phyloP scores from a whole-genome alignment of 2,329 filamentous ascomycete genomes.

The Colletotrichum lini region DNA sequence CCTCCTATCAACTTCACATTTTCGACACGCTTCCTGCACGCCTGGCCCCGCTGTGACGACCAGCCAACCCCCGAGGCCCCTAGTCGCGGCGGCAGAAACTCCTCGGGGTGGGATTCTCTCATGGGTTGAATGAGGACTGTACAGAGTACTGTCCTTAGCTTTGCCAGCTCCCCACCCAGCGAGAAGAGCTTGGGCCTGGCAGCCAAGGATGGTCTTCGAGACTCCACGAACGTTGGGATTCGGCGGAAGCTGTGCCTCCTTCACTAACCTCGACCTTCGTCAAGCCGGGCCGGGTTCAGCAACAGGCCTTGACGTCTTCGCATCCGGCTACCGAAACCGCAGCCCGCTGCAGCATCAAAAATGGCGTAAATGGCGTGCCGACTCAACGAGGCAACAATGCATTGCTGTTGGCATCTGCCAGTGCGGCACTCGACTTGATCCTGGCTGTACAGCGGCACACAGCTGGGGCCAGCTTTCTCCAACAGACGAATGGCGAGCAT shows the following conservation, averaged over 20 bases:
- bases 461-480: neutral
- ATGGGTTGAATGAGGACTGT: conserved; percentile 10
- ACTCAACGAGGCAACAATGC: neutral
- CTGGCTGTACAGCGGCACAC: neutral
- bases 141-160: neutral
- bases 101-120: conserved; percentile 3
- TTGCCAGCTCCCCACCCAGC: neutral
- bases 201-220: neutral
- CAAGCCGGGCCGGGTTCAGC: neutral
- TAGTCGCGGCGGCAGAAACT: conserved; percentile 10
- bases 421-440: conserved; percentile 1
- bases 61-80: neutral
- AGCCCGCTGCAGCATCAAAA: neutral
- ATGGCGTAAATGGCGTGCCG: no score
- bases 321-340: neutral
- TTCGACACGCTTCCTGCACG: conserved; percentile 4
- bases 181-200: neutral
- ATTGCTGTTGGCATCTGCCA: neutral
- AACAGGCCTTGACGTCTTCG: neutral
- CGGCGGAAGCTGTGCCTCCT: conserved; percentile 21
- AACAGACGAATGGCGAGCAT: conserved; percentile 3
- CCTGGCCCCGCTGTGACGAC: conserved; percentile 11
- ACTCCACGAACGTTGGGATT: neutral
- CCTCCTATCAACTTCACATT: neutral
- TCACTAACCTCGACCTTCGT: neutral